Evolutionary conservation across 495 filamentous ascomycete species (phyloP).

Genomic region (Neurospora hispaniola): DNA sequence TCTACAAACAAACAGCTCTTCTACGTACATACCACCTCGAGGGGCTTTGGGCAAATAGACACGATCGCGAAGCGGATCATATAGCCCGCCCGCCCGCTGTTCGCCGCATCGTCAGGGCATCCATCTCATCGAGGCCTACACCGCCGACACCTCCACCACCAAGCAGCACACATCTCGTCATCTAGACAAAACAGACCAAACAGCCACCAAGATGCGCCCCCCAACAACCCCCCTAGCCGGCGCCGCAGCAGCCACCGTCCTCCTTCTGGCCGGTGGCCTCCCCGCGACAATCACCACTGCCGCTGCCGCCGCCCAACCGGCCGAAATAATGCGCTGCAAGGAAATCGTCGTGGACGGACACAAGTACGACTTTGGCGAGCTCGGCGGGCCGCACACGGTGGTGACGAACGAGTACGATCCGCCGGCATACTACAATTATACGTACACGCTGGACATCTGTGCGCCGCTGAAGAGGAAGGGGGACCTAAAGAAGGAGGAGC

Average conservation of each 20-base stretch:
- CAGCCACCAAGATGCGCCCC: not conserved
- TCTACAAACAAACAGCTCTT: not conserved
- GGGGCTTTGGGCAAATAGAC: not conserved
- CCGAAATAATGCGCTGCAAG: conserved; percentile 39
- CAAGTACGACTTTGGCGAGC: conserved; percentile 45
- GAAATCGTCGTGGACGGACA: conserved; percentile 45
- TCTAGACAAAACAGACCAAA: too few relatives aligned
- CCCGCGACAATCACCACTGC: conserved; percentile 26
- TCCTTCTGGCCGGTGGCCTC: conserved; percentile 11
- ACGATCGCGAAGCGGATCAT: not conserved
- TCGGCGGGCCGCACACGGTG: conserved; percentile 70
- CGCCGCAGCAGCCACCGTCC: conserved; percentile 3
- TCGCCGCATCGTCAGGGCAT: too few relatives aligned
- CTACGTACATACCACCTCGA: not conserved
- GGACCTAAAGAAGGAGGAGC: conserved; percentile 36
- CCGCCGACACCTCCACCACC: not conserved
- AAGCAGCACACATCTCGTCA: not conserved
- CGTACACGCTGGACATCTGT: conserved; percentile 86
- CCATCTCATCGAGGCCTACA: not conserved
- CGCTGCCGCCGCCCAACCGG: not conserved
- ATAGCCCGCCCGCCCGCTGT: not conserved
- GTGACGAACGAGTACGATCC: conserved; percentile 40
- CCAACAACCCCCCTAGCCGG: not conserved
- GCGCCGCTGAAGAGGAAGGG: conserved; percentile 45
- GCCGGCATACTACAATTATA: conserved; percentile 52